phyloP scores from a whole-genome alignment of 129 eudicot genomes.

The Arctium lappa region DNA sequence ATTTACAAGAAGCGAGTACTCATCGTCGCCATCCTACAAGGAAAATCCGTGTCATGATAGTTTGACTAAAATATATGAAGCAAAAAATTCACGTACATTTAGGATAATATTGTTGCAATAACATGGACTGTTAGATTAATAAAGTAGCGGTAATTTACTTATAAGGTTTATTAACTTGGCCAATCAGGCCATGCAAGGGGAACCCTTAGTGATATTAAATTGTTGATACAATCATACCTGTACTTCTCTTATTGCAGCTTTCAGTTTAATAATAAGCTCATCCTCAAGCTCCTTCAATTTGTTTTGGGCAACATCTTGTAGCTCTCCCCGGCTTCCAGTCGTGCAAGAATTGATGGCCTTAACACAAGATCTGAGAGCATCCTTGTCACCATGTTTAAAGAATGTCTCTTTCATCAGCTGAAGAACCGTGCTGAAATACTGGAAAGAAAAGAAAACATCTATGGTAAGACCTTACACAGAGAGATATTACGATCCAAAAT shows the following conservation, averaged over 20 bases:
- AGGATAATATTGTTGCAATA: not conserved
- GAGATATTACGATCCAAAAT: not conserved
- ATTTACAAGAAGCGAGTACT: conserved; percentile 87
- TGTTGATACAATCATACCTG: conserved; percentile 44
- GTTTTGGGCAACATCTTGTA: conserved; percentile 74
- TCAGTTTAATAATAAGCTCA: conserved; percentile 67
- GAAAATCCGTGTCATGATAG: conserved; percentile 23
- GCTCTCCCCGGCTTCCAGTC: conserved; percentile 78
- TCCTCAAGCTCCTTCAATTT: conserved; percentile 84
- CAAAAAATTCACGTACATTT: not conserved
- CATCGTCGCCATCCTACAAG: conserved; percentile 93
- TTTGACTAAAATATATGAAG: not conserved
- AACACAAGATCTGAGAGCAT: conserved; percentile 85
- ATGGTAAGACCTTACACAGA: not conserved
- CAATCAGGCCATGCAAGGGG: not conserved
- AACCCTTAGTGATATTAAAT: not conserved
- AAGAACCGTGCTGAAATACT: conserved; percentile 73
- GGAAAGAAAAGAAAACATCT: not conserved
- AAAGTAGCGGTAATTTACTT: not conserved
- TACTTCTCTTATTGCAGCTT: conserved; percentile 80
- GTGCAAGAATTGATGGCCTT: conserved; percentile 75
- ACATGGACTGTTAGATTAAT: not conserved
- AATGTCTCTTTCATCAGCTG: conserved; percentile 78
- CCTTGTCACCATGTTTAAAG: conserved; percentile 96
- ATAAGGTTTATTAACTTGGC: not conserved